These are phyloP conservation scores for Aspergillus avenaceus DNA, from an alignment of 495 filamentous ascomycete species.

Conservation along the genomic window DNA sequence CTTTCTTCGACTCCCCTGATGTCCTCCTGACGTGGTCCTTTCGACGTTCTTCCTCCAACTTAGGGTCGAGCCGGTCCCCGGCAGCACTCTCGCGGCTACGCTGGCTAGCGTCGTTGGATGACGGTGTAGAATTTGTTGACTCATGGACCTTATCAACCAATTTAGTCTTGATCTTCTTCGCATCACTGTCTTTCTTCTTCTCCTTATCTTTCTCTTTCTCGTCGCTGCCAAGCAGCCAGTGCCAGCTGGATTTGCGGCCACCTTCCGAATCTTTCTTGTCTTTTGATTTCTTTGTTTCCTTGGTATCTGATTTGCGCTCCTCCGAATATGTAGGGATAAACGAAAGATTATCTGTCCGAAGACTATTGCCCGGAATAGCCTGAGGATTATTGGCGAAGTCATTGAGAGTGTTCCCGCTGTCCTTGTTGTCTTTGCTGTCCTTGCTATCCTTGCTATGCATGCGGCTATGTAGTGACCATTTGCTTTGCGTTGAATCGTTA, in stretches of 20 bases:
- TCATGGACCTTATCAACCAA: slow-evolving; percentile 56
- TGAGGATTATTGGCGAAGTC: slow-evolving; percentile 36
- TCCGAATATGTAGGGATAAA: slow-evolving; percentile 77
- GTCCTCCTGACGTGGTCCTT: slow-evolving; percentile 75
- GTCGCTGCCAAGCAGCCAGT: slow-evolving; percentile 67
- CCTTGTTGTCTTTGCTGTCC: no score
- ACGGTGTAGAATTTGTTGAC: slow-evolving; percentile 73
- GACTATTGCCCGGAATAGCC: slow-evolving; percentile 65
- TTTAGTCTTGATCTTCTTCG: slow-evolving; percentile 59
- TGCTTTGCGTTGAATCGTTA: slow-evolving; percentile 18
- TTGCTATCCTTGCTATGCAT: slow-evolving; percentile 26
- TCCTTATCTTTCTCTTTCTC: slow-evolving; percentile 74
- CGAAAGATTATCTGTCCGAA: slow-evolving; percentile 72
- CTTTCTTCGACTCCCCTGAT: slow-evolving; percentile 75
- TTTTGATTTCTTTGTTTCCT: slow-evolving; percentile 63
- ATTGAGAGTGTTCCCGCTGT: slow-evolving; percentile 26
- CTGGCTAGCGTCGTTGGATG: slow-evolving; percentile 62
- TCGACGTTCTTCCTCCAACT: slow-evolving; percentile 76
- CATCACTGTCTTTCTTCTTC: slow-evolving; percentile 55
- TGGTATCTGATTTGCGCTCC: slow-evolving; percentile 61
- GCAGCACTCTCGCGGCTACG: slow-evolving; percentile 80
- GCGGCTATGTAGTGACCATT: slow-evolving; percentile 24
- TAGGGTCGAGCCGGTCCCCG: slow-evolving; percentile 71
- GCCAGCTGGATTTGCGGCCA: slow-evolving; percentile 76
- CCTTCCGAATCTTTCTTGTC: slow-evolving; percentile 57